phyloP scores from a whole-genome alignment of 2,329 filamentous ascomycete genomes.

The Ascochyta pisi region DNA sequence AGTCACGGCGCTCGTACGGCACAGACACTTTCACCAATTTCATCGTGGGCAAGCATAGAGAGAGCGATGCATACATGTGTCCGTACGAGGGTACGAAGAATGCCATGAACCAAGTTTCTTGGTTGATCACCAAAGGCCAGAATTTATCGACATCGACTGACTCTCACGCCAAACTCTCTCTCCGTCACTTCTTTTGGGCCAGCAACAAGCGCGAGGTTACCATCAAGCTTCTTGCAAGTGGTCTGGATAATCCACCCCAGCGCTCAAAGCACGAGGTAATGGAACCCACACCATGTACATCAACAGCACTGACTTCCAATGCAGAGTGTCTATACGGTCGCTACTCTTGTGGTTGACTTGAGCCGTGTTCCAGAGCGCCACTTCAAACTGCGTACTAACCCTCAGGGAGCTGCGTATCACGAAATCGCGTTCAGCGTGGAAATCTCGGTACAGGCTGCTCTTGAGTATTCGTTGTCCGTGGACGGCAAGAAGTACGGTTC shows the following conservation, averaged over 20 bases:
- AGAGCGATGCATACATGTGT: constrained; percentile 17
- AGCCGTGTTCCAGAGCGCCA: constrained; percentile 8
- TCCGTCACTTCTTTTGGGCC: neutral
- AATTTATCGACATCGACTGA: constrained; percentile 8
- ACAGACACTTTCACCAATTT: neutral
- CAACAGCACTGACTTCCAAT: too few relatives aligned
- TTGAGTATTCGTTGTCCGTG: constrained; percentile 27
- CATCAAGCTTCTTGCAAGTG: too few relatives aligned
- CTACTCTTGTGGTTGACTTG: constrained; percentile 19
- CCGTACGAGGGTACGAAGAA: neutral
- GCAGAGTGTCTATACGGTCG: constrained; percentile 19
- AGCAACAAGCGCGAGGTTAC: neutral
- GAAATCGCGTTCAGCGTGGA: neutral
- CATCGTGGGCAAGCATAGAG: constrained; percentile 1
- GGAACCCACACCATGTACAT: too few relatives aligned
- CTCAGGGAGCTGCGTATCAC: constrained; percentile 1
- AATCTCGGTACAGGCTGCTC: constrained; percentile 24
- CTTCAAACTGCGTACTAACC: neutral
- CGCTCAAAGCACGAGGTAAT: too few relatives aligned
- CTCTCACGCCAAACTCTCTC: neutral
- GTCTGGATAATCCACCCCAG: too few relatives aligned
- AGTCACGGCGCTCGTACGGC: constrained; percentile 34
- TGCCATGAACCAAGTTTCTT: constrained; percentile 16
- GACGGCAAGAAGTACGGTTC: constrained; percentile 24
- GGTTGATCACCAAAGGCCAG: constrained; percentile 27